Evolutionary conservation across 495 filamentous ascomycete genomes (phyloP).

Genomic region (Tuber borchii): DNA sequence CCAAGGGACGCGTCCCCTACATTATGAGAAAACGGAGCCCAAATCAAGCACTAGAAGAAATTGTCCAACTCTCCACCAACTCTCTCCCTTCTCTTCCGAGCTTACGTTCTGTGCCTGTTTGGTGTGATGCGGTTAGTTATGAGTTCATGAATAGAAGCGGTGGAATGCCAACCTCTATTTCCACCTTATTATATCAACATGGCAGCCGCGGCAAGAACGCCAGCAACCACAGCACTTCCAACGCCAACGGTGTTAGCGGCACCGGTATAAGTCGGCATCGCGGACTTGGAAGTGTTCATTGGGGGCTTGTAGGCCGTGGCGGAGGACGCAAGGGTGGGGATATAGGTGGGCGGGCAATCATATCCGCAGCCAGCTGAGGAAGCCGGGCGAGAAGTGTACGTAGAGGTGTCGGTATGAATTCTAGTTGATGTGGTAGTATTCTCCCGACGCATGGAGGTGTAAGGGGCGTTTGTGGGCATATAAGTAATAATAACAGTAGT

Average conservation of each 20-base stretch:
- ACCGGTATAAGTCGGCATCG: constrained; percentile 21
- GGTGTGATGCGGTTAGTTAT: background rate
- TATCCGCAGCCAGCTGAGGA: background rate
- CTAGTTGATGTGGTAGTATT: background rate
- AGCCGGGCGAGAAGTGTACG: background rate
- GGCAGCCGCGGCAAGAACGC: constrained; percentile 15
- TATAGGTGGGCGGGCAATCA: constrained; percentile 12
- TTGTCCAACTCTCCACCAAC: background rate
- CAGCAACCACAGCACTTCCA: constrained; percentile 14
- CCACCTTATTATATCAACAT: constrained; percentile 16
- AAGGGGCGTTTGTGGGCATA: constrained; percentile 20
- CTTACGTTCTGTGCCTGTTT: background rate
- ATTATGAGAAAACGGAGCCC: background rate
- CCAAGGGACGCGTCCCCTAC: background rate
- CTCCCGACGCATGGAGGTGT: background rate
- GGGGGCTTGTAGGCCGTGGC: background rate
- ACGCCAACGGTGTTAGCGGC: constrained; percentile 18
- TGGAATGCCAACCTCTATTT: background rate
- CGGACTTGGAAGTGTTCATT: background rate
- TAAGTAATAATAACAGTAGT: constrained; percentile 34
- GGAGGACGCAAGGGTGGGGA: constrained; percentile 10
- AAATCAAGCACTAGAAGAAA: background rate
- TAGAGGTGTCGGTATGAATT: background rate
- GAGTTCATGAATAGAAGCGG: background rate
- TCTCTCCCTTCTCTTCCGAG: background rate